These are phyloP conservation scores for Emiliania huxleyi DNA, from an alignment of 78 protist genomes.

Conservation along the genomic window DNA sequence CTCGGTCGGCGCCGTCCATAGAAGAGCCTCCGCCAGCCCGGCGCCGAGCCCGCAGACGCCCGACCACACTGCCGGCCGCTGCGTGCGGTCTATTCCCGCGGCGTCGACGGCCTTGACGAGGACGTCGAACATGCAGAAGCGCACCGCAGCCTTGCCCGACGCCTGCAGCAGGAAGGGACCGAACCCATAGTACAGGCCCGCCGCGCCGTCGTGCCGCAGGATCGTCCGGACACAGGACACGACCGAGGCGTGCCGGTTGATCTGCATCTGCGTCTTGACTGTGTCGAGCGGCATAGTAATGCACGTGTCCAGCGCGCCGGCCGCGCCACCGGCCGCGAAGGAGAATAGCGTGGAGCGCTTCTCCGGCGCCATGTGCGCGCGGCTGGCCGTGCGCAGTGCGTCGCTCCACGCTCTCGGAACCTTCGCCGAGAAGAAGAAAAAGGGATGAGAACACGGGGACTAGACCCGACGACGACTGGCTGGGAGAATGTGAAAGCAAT, in stretches of 20 bases:
- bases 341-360: too few relatives aligned
- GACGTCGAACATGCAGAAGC: background rate
- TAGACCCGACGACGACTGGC: too few relatives aligned
- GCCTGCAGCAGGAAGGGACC: background rate
- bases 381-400: too few relatives aligned
- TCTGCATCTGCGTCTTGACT: background rate
- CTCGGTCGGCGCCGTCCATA: background rate
- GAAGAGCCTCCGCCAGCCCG: background rate
- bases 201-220: background rate
- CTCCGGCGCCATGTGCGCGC: too few relatives aligned
- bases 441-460: too few relatives aligned
- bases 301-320: background rate
- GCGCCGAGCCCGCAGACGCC: background rate
- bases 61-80: background rate
- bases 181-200: background rate
- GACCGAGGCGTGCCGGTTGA: background rate
- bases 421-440: too few relatives aligned
- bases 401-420: too few relatives aligned
- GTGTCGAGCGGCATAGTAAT: conserved; percentile 13
- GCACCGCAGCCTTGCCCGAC: background rate
- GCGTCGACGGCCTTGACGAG: background rate
- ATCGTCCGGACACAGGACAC: background rate
- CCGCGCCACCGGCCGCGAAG: background rate
- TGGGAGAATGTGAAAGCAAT: too few relatives aligned
- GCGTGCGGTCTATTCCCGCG: background rate